A percentile compares a stretch with the other conserved stretches of the same genome.
Evolutionary conservation across 2,329 filamentous ascomycete genomes (phyloP).

Genomic region (Colletotrichum somersetense): DNA sequence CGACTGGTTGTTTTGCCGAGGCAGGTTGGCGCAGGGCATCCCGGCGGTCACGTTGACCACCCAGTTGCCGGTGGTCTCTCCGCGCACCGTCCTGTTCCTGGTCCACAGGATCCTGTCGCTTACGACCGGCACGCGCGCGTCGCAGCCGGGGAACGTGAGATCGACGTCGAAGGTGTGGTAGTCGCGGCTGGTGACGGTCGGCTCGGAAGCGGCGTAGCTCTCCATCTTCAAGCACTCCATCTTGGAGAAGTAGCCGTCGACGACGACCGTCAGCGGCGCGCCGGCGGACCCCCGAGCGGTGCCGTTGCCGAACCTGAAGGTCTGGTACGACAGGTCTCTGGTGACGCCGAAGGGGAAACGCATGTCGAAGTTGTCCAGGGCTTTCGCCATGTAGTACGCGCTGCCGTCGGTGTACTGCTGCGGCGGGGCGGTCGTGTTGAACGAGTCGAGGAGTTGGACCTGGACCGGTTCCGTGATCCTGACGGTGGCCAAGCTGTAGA

Average conservation of each 20-base stretch:
- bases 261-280: slow-evolving; percentile 8
- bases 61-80: slow-evolving; percentile 3
- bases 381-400: slow-evolving; percentile 19
- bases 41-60: not conserved
- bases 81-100: not conserved
- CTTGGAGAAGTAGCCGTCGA: slow-evolving; percentile 16
- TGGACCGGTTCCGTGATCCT: not conserved
- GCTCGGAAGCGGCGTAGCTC: not conserved
- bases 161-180: not conserved
- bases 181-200: not conserved
- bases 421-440: slow-evolving; percentile 5
- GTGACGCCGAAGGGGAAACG: slow-evolving; percentile 21
- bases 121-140: not conserved
- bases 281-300: slow-evolving; percentile 5
- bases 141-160: not conserved
- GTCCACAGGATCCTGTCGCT: not conserved
- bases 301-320: slow-evolving; percentile 7
- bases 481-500: slow-evolving; percentile 14
- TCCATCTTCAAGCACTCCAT: slow-evolving; percentile 7
- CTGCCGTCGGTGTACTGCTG: not conserved
- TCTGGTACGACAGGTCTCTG: slow-evolving; percentile 21
- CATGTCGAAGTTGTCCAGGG: slow-evolving; percentile 28
- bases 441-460: slow-evolving; percentile 3
- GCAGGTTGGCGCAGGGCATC: slow-evolving; percentile 20
- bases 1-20: slow-evolving; percentile 15